Percentiles rank a stretch among this genome's conserved stretches.
phyloP scores from a whole-genome alignment of 768 basidiomycete species.

The Suillus spraguei region DNA sequence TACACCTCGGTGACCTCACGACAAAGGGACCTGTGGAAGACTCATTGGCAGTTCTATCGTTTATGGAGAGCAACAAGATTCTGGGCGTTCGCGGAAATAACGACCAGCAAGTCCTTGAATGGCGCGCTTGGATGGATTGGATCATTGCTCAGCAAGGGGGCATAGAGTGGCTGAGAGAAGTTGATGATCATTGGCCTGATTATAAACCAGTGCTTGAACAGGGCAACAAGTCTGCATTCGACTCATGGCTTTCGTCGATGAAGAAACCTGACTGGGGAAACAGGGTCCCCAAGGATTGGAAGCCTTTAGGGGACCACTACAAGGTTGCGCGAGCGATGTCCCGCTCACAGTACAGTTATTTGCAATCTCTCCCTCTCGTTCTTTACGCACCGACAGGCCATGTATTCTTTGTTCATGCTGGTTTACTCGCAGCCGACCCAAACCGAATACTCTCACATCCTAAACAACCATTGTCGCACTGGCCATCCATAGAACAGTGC shows the following conservation, averaged over 20 bases:
- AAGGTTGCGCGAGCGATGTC: constrained; percentile 69
- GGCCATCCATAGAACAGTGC: constrained; percentile 43
- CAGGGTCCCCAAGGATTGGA: constrained; percentile 68
- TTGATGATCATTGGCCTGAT: constrained; percentile 47
- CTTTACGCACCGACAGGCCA: constrained; percentile 79
- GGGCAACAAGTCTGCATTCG: constrained; percentile 35
- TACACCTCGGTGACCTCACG: constrained; percentile 85
- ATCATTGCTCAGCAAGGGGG: constrained; percentile 48
- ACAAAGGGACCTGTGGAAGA: constrained; percentile 64
- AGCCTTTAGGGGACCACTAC: constrained; percentile 78
- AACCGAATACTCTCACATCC: constrained; percentile 46
- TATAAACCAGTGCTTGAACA: constrained; percentile 24
- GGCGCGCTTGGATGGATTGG: constrained; percentile 88
- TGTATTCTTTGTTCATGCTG: constrained; percentile 80
- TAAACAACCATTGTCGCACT: constrained; percentile 71
- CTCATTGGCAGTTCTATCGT: constrained; percentile 65
- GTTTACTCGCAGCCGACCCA: constrained; percentile 76
- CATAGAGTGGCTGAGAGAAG: constrained; percentile 53
- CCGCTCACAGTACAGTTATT: constrained; percentile 66
- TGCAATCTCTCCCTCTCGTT: constrained; percentile 70
- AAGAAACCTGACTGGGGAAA: constrained; percentile 46
- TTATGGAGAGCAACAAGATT: constrained; percentile 63
- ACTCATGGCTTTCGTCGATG: constrained; percentile 34
- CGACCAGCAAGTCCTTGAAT: constrained; percentile 89
- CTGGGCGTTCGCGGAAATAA: constrained; percentile 93